Conservation (phyloP, 768 basidiomycete species). For the Paxillus rubicundulus region DNA sequence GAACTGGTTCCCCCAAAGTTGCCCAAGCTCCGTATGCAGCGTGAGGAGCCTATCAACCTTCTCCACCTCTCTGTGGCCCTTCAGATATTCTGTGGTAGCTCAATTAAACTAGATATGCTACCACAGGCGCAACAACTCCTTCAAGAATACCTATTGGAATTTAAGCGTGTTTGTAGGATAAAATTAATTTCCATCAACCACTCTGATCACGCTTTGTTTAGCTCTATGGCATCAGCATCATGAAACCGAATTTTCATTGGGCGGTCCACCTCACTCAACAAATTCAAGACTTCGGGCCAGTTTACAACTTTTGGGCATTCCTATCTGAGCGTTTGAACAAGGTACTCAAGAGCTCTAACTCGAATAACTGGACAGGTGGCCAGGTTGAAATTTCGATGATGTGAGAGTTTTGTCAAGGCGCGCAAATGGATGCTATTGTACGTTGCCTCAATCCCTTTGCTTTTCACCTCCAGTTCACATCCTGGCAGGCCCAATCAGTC, state of each 20-base stretch:
- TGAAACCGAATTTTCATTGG: conserved; percentile 34
- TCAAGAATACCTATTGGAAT: conserved; percentile 11
- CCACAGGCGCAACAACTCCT: conserved; percentile 2
- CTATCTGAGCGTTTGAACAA: conserved; percentile 30
- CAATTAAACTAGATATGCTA: conserved; percentile 5
- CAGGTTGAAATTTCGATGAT: conserved; percentile 32
- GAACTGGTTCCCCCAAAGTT: conserved; percentile 1
- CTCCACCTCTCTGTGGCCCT: conserved; percentile 18
- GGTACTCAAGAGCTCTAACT: conserved; percentile 27
- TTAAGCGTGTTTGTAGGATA: background rate
- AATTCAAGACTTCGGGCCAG: conserved; percentile 24
- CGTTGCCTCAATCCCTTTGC: background rate
- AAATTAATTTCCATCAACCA: too few relatives aligned
- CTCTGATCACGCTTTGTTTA: background rate
- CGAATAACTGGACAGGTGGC: conserved; percentile 28
- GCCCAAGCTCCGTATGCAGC: conserved; percentile 10
- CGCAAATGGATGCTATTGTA: conserved; percentile 13
- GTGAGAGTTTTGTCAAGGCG: conserved; percentile 20
- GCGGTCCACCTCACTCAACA: conserved; percentile 25
- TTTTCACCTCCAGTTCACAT: too few relatives aligned
- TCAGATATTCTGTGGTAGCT: conserved; percentile 15
- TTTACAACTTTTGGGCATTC: conserved; percentile 32
- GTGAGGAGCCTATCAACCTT: conserved; percentile 16
- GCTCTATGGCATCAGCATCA: conserved; percentile 23
- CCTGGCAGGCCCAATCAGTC: background rate